Conservation (phyloP, 257 asterid genomes). For the Nicotiana noctiflora region DNA sequence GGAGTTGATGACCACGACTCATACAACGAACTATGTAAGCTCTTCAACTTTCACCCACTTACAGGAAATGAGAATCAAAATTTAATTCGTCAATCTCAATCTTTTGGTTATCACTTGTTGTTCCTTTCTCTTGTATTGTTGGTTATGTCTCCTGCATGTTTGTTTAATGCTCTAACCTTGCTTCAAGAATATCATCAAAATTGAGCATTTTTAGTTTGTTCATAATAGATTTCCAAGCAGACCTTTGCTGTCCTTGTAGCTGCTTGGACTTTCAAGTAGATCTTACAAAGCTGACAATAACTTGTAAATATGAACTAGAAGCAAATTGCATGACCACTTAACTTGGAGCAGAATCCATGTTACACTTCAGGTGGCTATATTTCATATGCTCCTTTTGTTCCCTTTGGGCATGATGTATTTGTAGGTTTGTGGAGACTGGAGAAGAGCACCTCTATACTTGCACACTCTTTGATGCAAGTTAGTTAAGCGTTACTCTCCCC, state of each 20-base stretch:
- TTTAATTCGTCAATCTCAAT: not conserved
- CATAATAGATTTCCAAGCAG: not conserved
- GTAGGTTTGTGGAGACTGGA: not conserved
- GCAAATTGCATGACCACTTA: not conserved
- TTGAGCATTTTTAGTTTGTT: not conserved
- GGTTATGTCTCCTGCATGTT: not conserved
- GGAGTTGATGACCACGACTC: slow-evolving; percentile 92
- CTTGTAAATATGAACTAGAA: not conserved
- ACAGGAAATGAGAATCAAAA: not conserved
- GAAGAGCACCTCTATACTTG: not conserved
- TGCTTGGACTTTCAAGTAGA: not conserved
- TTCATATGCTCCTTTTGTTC: not conserved
- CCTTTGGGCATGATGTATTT: not conserved
- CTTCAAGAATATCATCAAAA: not conserved
- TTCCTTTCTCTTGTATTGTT: not conserved
- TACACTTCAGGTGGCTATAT: not conserved
- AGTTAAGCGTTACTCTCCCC: not conserved
- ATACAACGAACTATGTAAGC: slow-evolving; percentile 85
- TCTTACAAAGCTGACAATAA: not conserved
- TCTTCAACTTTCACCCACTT: slow-evolving; percentile 7
- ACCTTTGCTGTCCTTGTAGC: not conserved
- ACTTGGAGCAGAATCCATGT: not conserved
- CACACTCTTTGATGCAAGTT: not conserved
- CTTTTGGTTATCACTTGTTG: not conserved
- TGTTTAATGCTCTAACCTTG: not conserved